phyloP scores from a whole-genome alignment of 108 stramenopile species.

The Nannochloropsis oceanica region DNA sequence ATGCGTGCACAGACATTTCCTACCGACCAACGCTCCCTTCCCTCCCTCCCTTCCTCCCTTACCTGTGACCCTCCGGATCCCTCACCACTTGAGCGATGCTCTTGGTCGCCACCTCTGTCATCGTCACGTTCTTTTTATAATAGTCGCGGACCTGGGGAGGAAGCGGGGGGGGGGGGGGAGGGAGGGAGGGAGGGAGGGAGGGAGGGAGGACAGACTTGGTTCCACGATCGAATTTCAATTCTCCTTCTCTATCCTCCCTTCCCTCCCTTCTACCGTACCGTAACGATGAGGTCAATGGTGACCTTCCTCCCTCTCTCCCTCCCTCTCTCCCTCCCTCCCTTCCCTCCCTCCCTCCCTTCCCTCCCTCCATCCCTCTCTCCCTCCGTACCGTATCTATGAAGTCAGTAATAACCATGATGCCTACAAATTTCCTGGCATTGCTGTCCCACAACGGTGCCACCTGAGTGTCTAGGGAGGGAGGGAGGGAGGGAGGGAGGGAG shows the following conservation, averaged over 20 bases:
- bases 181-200: background rate
- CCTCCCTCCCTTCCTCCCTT: background rate
- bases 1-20: background rate
- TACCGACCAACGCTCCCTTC: background rate
- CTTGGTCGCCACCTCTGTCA: slow-evolving; percentile 19
- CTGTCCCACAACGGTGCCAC: slow-evolving; percentile 88
- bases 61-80: slow-evolving; percentile 21
- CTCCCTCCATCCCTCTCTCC: slow-evolving; percentile 41
- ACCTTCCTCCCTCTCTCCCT: background rate
- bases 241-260: too few species aligned
- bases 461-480: background rate
- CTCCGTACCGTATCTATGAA: slow-evolving; percentile 81
- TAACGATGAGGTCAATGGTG: background rate
- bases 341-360: background rate
- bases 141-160: background rate
- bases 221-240: too few species aligned
- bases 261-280: background rate
- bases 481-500: too few species aligned
- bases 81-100: slow-evolving; percentile 16
- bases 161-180: background rate
- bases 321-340: too few species aligned
- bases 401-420: slow-evolving; percentile 81
- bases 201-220: background rate
- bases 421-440: slow-evolving; percentile 61
- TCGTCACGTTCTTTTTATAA: slow-evolving; percentile 2